Conservation (phyloP, 352 stramenopile species). For the Phytophthora brassicae region DNA sequence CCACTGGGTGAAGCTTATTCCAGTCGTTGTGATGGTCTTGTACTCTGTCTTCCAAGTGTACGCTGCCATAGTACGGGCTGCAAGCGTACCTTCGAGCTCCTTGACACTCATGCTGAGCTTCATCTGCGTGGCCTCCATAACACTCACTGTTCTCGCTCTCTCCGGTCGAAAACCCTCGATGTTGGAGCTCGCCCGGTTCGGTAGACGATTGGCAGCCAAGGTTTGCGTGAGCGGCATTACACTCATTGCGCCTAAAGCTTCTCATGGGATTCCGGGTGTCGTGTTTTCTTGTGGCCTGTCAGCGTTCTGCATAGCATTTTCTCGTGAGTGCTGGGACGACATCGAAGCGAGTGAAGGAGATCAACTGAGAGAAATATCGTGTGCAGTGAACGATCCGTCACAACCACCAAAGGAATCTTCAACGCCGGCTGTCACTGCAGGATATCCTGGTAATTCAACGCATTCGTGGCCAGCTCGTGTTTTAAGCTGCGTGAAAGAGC, state of each 20-base stretch:
- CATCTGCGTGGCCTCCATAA: constrained; percentile 42
- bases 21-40: constrained; percentile 61
- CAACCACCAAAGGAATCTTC: neutral
- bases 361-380: constrained; percentile 23
- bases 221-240: constrained; percentile 52
- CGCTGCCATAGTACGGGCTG: constrained; percentile 44
- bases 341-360: constrained; percentile 44
- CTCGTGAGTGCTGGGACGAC: constrained; percentile 73
- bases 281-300: constrained; percentile 62
- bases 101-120: constrained; percentile 47
- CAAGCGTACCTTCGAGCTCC: constrained; percentile 42
- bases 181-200: constrained; percentile 32
- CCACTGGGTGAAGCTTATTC: constrained; percentile 80
- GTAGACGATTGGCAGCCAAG: constrained; percentile 33
- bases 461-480: constrained; percentile 25
- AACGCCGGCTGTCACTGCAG: neutral
- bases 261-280: constrained; percentile 41
- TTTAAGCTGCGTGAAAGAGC: constrained; percentile 29
- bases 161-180: constrained; percentile 47
- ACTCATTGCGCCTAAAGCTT: constrained; percentile 47
- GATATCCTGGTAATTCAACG: neutral
- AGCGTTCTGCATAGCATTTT: constrained; percentile 70
- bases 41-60: constrained; percentile 66
- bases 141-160: constrained; percentile 50
- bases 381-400: neutral